phyloP scores from a whole-genome alignment of 192 early-diverging fungal species.

The Physocladia obscura region DNA sequence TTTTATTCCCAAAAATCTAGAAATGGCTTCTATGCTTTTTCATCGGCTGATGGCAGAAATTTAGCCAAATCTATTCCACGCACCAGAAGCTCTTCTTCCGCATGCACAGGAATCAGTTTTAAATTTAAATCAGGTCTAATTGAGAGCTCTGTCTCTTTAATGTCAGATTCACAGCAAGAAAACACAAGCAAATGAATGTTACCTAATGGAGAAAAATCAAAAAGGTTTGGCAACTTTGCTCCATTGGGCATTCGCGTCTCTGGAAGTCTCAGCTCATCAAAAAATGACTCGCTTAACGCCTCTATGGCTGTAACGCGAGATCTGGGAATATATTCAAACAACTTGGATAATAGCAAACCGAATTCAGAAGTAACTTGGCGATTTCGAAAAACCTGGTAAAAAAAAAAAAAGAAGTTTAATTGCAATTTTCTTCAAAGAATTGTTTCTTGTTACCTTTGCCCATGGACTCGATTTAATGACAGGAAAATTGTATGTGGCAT shows the following conservation, averaged over 20 bases:
- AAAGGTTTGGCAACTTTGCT: conserved; percentile 79
- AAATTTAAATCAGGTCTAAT: conserved; percentile 79
- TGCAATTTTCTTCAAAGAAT: not conserved
- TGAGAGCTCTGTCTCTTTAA: conserved; percentile 69
- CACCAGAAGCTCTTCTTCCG: conserved; percentile 59
- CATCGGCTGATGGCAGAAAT: conserved; percentile 54
- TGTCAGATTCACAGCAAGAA: not conserved
- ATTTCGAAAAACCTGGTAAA: conserved; percentile 73
- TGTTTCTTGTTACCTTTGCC: conserved; percentile 56
- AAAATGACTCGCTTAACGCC: conserved; percentile 92
- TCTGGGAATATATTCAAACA: conserved; percentile 90
- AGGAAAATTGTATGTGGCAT: conserved; percentile 98
- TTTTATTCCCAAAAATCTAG: too few species aligned
- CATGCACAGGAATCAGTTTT: conserved; percentile 80
- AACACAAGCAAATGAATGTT: conserved; percentile 2
- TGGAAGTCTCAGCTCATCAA: conserved; percentile 92
- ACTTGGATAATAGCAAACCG: conserved; percentile 77
- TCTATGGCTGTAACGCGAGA: conserved; percentile 81
- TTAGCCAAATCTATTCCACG: conserved; percentile 74
- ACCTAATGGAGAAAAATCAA: conserved; percentile 85
- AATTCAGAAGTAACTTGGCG: conserved; percentile 78
- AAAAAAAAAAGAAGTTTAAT: not conserved
- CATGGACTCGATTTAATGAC: conserved; percentile 94
- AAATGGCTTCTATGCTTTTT: conserved; percentile 8
- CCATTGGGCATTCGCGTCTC: conserved; percentile 81